These are phyloP conservation scores for Alternaria sp. DNA, from an alignment of 2,329 filamentous ascomycete species.

Conservation along the genomic window DNA sequence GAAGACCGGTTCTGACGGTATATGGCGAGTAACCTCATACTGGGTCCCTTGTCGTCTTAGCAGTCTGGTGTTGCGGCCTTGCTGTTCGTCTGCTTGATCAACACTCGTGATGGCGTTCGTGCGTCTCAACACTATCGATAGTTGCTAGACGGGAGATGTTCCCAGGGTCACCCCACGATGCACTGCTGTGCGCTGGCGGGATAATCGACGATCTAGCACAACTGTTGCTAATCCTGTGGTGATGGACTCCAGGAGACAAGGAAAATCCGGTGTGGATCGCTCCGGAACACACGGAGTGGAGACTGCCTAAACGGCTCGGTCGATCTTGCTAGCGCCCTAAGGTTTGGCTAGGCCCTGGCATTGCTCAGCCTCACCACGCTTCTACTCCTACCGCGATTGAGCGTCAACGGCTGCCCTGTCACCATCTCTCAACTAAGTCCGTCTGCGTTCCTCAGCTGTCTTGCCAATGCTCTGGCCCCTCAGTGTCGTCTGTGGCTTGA, in stretches of 20 bases:
- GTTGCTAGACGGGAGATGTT: background rate
- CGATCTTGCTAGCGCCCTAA: slow-evolving; percentile 8
- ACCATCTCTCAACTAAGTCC: background rate
- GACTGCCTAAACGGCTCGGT: slow-evolving; percentile 13
- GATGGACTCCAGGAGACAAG: background rate
- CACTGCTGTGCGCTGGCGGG: background rate
- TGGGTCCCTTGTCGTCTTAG: background rate
- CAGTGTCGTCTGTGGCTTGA: background rate
- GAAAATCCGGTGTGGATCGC: slow-evolving; percentile 2
- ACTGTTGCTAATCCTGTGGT: background rate
- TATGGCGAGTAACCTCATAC: background rate
- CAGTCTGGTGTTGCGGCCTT: background rate
- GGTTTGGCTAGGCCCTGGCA: background rate
- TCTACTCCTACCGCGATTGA: background rate
- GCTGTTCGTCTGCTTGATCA: background rate
- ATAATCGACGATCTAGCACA: background rate
- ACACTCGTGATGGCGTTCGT: background rate
- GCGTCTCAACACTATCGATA: background rate
- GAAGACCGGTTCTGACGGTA: background rate
- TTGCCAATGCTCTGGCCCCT: background rate
- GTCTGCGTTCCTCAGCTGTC: background rate
- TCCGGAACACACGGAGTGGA: background rate
- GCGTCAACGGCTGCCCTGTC: slow-evolving; percentile 1
- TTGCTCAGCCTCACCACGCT: slow-evolving; percentile 7
- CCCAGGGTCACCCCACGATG: background rate